Evolutionary conservation across 2,329 filamentous ascomycete species (phyloP).

Genomic region (Neocatenulostroma microsporum): DNA sequence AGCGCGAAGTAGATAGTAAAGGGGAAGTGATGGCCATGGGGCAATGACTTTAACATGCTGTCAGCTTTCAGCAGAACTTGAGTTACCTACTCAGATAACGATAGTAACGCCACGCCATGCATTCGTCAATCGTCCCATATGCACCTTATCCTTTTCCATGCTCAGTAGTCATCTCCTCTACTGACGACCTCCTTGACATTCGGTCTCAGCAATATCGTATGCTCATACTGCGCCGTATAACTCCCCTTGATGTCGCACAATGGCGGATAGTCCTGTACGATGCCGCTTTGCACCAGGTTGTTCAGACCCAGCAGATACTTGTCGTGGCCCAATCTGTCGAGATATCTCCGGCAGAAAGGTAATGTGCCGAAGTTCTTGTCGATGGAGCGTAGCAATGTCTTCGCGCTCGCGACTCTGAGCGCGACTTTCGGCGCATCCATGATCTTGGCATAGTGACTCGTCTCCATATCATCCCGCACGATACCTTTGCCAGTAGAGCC

Average conservation of each 20-base stretch:
- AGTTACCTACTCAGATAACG: too few species aligned
- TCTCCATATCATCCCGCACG: constrained; percentile 40
- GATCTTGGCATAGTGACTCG: constrained; percentile 31
- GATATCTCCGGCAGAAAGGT: constrained; percentile 54
- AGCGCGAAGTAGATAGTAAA: too few species aligned
- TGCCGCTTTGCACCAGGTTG: constrained; percentile 48
- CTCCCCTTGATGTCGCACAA: constrained; percentile 52
- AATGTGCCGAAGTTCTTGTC: constrained; percentile 56
- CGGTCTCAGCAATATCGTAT: constrained; percentile 37
- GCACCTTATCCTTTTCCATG: too few species aligned
- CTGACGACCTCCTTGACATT: constrained; percentile 37
- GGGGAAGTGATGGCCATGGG: too few species aligned
- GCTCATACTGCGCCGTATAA: constrained; percentile 59
- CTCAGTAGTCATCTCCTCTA: constrained; percentile 32
- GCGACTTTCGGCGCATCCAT: constrained; percentile 32
- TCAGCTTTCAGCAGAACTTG: too few species aligned
- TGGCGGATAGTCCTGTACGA: constrained; percentile 51
- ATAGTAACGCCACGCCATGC: too few species aligned
- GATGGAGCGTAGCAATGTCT: constrained; percentile 51
- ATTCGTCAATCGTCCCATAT: too few species aligned
- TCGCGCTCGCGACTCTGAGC: constrained; percentile 45
- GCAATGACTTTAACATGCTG: too few species aligned
- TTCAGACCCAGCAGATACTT: constrained; percentile 55
- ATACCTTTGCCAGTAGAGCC: constrained; percentile 48
- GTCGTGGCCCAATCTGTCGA: constrained; percentile 55